Evolutionary conservation across 2,329 filamentous ascomycete species (phyloP).

Genomic region (Sclerotinia spermophila): DNA sequence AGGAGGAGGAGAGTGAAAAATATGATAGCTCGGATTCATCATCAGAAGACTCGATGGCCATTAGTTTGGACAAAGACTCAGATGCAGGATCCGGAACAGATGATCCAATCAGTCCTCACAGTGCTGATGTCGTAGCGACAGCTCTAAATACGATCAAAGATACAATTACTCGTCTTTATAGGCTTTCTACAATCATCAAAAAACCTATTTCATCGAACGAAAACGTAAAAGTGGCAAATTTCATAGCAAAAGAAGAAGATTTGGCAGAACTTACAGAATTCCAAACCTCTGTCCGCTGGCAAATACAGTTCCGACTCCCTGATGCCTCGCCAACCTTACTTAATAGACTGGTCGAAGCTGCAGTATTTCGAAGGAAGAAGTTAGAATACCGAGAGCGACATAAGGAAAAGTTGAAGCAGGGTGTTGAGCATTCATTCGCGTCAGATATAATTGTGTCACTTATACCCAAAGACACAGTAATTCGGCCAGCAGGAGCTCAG

Average conservation of each 20-base stretch:
- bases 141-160: conserved; percentile 2
- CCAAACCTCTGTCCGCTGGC: conserved; percentile 3
- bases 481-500: neutral
- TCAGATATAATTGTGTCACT: neutral
- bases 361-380: conserved; percentile 7
- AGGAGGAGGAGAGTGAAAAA: neutral
- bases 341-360: neutral
- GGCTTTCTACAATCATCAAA: conserved; percentile 1
- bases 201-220: conserved; percentile 1
- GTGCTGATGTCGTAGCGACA: neutral
- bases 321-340: neutral
- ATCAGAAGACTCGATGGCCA: conserved; percentile 9
- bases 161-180: neutral
- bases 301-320: conserved; percentile 4
- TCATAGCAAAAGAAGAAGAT: neutral
- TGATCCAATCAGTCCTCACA: neutral
- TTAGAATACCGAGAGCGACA: conserved; percentile 9
- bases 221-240: conserved; percentile 4
- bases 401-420: conserved; percentile 8
- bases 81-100: neutral
- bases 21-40: neutral
- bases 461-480: neutral
- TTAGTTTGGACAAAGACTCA: conserved; percentile 3
- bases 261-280: neutral
- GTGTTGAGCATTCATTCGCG: neutral